Conservation (phyloP, 495 filamentous ascomycete species). For the Astrothelium macrocarpum region DNA sequence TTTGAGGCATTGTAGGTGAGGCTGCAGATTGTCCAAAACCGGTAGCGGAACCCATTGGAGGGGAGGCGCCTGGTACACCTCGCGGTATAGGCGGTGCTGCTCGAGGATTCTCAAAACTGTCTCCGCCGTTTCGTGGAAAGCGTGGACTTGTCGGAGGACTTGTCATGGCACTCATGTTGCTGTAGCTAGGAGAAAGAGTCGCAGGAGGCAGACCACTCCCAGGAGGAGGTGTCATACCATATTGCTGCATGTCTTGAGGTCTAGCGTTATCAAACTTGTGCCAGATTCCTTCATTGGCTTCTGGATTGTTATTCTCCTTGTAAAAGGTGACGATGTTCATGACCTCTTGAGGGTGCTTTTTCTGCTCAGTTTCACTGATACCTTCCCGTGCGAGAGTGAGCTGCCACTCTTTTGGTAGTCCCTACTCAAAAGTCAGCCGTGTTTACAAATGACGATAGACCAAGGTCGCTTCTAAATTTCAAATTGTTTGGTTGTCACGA, state of each 20-base stretch:
- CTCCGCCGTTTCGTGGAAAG: slow-evolving; percentile 82
- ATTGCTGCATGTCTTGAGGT: slow-evolving; percentile 43
- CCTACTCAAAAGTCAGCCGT: slow-evolving; percentile 40
- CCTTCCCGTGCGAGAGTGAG: slow-evolving; percentile 88
- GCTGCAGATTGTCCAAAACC: slow-evolving; percentile 5
- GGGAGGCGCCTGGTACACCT: slow-evolving; percentile 30
- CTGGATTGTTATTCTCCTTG: slow-evolving; percentile 78
- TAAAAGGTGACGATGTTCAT: slow-evolving; percentile 94
- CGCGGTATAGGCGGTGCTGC: slow-evolving; percentile 84
- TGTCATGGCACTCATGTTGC: slow-evolving; percentile 50
- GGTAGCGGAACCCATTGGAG: background rate
- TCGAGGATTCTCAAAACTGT: slow-evolving; percentile 94
- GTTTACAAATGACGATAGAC: slow-evolving; percentile 13
- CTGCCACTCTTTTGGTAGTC: slow-evolving; percentile 97
- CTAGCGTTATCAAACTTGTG: slow-evolving; percentile 87
- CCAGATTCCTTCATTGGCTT: slow-evolving; percentile 75
- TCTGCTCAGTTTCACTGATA: slow-evolving; percentile 90
- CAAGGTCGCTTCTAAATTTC: slow-evolving; percentile 7
- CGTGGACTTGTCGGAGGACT: slow-evolving; percentile 85
- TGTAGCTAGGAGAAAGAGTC: slow-evolving; percentile 36
- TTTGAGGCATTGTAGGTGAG: slow-evolving; percentile 40
- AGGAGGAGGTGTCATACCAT: slow-evolving; percentile 39
- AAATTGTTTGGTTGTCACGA: background rate
- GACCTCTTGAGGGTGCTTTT: slow-evolving; percentile 88
- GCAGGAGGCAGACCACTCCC: slow-evolving; percentile 15